Base-by-base conservation (phyloP, 257 asterid species). In the Scutellaria minor region DNA sequence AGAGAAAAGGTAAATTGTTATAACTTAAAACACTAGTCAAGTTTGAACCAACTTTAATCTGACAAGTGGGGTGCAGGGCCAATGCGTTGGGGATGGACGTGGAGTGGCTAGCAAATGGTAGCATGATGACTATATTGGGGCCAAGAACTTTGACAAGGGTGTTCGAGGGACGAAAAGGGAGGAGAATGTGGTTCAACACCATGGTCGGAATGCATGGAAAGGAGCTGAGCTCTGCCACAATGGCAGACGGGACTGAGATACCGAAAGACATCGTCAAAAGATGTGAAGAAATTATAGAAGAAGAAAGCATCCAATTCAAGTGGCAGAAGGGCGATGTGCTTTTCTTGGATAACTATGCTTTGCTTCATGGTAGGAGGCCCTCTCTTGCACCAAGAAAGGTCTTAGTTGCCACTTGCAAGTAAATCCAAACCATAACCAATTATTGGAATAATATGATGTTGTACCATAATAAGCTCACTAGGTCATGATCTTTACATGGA, bases 221-320 rank as follows among this genome's bases (percentile, higher is more conserved):
- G 85, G 96, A 91, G 62, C 80, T 84, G 64, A 91, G 97, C 87
- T 89, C 97, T 0, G 87, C 97, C 12, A 78, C 78, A 0, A 83
- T 87, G 92, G 93, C 96, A 0, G 97, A 91, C 65, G 97, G 97
- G 12, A 77, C 83, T 1, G 90, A 87, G 72, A 87, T 91, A 66
- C 90, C 92, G 0, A 58, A 27, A 13, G 2, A 83, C 6, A 58
- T 89, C 0, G 97, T 87, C 67, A 89, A 85, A 82, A 83, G 93
- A 61, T 86, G 96, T 73, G 96, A 54, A 55, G 90, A 91, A 79
- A 91, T 91, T 12, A 89, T 91, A 52, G 97, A 89, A 74, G 97
- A 91, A 70, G 97, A 91, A 66, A 91, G 97, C 80, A 91, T 91
- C 39, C 97, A 91, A 44, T 91, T 89, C 91, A 91, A 85, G 77